Percentiles rank a stretch among this genome's conserved stretches.
phyloP scores from a whole-genome alignment of 805 yeast genomes.

The Yamadazyma phyllophila region DNA sequence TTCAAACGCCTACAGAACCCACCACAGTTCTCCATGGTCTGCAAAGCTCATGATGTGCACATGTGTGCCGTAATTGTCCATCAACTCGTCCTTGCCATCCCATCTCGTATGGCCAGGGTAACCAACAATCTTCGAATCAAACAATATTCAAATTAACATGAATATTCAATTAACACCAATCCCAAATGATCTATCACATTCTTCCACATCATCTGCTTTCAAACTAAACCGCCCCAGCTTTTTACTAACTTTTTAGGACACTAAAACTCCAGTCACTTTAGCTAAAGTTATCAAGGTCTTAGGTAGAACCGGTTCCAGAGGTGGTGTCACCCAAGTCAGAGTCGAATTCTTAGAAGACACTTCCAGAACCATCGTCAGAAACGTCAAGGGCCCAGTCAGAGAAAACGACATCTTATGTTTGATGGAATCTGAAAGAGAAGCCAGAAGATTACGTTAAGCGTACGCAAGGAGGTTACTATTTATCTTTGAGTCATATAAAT shows the following conservation, averaged over 20 bases:
- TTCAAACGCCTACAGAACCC: not conserved
- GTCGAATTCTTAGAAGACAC: constrained; percentile 48
- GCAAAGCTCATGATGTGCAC: too few species aligned
- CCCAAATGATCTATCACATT: not conserved
- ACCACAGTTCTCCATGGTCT: too few species aligned
- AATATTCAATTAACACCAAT: too few species aligned
- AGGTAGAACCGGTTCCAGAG: constrained; percentile 99
- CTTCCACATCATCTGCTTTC: not conserved
- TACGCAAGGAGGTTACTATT: constrained; percentile 1
- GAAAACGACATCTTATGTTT: constrained; percentile 92
- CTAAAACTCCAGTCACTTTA: constrained; percentile 92
- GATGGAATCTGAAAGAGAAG: constrained; percentile 99
- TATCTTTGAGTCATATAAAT: constrained; percentile 5
- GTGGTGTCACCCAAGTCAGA: constrained; percentile 69
- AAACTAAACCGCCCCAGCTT: not conserved
- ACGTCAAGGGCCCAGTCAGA: constrained; percentile 52
- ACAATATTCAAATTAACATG: too few species aligned
- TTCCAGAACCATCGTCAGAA: constrained; percentile 49
- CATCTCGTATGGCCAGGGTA: not conserved
- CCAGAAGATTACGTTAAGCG: constrained; percentile 83
- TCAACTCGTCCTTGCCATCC: not conserved
- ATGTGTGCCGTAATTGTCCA: too few species aligned
- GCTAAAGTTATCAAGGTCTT: constrained; percentile 99
- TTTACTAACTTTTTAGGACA: constrained; percentile 20
- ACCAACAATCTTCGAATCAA: too few species aligned